These are phyloP conservation scores for Furcasterigmium furcatum DNA, from an alignment of 2,329 filamentous ascomycete species.

Conservation along the genomic window DNA sequence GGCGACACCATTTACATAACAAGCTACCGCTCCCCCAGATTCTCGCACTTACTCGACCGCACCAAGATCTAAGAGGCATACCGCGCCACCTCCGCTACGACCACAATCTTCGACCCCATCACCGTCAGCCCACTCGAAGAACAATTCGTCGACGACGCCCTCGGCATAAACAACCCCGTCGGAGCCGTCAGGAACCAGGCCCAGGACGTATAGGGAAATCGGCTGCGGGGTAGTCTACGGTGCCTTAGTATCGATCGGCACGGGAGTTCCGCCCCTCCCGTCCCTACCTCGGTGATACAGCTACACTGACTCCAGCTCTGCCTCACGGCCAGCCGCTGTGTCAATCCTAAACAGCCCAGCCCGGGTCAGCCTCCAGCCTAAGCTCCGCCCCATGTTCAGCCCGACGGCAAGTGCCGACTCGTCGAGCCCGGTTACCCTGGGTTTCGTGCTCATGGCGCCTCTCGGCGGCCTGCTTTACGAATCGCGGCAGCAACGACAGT, in stretches of 20 bases:
- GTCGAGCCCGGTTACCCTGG: not conserved
- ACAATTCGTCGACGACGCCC: slow-evolving; percentile 1
- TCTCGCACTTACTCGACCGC: not conserved
- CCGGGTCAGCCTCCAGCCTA: not conserved
- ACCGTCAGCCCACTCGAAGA: not conserved
- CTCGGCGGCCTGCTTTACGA: not conserved
- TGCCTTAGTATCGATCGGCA: slow-evolving; percentile 1
- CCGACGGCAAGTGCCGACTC: not conserved
- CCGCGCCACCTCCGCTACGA: slow-evolving; percentile 14
- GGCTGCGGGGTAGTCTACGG: not conserved
- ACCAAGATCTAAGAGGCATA: slow-evolving; percentile 8
- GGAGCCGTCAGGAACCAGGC: not conserved
- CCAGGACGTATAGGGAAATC: not conserved
- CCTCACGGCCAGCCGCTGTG: not conserved
- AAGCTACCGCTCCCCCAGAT: not conserved
- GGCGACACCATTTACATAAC: not conserved
- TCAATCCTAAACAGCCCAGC: not conserved
- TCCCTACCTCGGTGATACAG: no score
- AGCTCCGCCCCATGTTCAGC: not conserved
- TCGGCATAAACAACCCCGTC: not conserved
- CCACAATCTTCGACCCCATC: slow-evolving; percentile 8
- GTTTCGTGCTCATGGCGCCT: not conserved
- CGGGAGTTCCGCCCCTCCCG: no score
- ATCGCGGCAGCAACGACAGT: not conserved
- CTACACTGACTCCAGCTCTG: not conserved